These are phyloP conservation scores for Trichophyton verrucosum DNA, from an alignment of 2,329 filamentous ascomycete species.

Conservation along the genomic window DNA sequence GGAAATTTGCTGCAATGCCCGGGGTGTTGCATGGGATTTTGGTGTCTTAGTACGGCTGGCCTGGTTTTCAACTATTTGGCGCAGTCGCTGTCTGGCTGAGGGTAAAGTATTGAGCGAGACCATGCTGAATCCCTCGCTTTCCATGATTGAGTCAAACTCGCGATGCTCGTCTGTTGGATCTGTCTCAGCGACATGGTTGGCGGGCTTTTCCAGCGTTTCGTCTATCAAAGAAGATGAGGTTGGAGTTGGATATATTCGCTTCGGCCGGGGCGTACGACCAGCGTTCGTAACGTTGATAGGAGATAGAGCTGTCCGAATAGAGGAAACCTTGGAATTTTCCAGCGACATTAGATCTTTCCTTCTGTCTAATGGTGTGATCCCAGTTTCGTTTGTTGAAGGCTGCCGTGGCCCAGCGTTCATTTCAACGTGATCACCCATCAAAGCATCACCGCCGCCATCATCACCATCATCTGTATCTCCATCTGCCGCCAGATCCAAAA, in stretches of 20 bases:
- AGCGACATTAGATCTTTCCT: conserved; percentile 23
- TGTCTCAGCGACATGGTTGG: background rate
- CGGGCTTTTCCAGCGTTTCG: conserved; percentile 16
- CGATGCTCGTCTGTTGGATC: conserved; percentile 32
- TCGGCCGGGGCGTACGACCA: conserved; percentile 22
- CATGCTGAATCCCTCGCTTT: conserved; percentile 48
- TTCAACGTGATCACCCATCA: conserved; percentile 22
- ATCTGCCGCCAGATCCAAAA: conserved; percentile 19
- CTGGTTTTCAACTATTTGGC: conserved; percentile 1
- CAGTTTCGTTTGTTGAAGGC: conserved; percentile 14
- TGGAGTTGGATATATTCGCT: conserved; percentile 29
- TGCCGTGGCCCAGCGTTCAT: conserved; percentile 17
- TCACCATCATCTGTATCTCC: conserved; percentile 4
- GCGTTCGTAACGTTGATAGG: conserved; percentile 24
- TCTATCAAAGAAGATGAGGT: conserved; percentile 30
- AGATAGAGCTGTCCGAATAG: conserved; percentile 19
- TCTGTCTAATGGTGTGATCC: conserved; percentile 9
- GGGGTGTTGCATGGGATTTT: background rate
- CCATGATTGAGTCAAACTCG: conserved; percentile 44
- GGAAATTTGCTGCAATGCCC: background rate
- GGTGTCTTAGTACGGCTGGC: background rate
- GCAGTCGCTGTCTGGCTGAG: conserved; percentile 31
- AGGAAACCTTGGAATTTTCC: conserved; percentile 24
- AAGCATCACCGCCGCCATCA: background rate
- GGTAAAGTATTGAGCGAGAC: conserved; percentile 43